phyloP scores from a whole-genome alignment of 2,329 filamentous ascomycete species.

The Arthroderma uncinatum region DNA sequence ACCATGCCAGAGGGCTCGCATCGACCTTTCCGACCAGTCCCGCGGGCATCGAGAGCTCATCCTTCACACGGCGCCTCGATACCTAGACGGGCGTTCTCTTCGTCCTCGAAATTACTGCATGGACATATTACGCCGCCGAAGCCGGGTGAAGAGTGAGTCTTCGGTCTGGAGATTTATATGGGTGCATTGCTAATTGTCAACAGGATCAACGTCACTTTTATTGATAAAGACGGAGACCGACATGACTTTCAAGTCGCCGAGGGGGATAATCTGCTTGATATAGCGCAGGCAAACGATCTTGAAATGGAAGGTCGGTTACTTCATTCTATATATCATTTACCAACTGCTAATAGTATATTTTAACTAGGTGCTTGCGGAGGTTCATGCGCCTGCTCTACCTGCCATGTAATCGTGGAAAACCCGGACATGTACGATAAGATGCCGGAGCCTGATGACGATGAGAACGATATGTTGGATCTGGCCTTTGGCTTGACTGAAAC shows the following conservation, averaged over 20 bases:
- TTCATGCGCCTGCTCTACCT: constrained; percentile 85
- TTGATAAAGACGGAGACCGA: constrained; percentile 75
- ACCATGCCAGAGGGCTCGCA: not conserved
- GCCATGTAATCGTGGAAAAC: constrained; percentile 73
- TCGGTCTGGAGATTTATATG: not conserved
- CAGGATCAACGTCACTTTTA: constrained; percentile 79
- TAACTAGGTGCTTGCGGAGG: constrained; percentile 74
- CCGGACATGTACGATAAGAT: constrained; percentile 66
- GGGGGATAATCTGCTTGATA: constrained; percentile 88
- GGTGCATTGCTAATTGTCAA: not conserved
- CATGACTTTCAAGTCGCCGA: constrained; percentile 68
- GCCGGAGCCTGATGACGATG: constrained; percentile 64
- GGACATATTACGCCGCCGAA: constrained; percentile 75
- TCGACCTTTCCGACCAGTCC: not conserved
- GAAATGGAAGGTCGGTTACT: constrained; percentile 74
- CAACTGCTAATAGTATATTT: not conserved
- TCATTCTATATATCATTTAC: not conserved
- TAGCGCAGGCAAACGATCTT: constrained; percentile 85
- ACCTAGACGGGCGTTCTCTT: constrained; percentile 48
- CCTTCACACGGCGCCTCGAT: not conserved
- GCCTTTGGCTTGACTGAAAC: constrained; percentile 87
- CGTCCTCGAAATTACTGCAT: constrained; percentile 51
- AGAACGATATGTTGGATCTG: constrained; percentile 84
- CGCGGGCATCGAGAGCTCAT: not conserved
- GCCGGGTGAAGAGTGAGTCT: constrained; percentile 75